Percentiles rank a stretch among this genome's conserved stretches.
These are phyloP conservation scores for Dalbergia oliveri DNA, from an alignment of 306 rosid genomes.

Conservation along the genomic window DNA sequence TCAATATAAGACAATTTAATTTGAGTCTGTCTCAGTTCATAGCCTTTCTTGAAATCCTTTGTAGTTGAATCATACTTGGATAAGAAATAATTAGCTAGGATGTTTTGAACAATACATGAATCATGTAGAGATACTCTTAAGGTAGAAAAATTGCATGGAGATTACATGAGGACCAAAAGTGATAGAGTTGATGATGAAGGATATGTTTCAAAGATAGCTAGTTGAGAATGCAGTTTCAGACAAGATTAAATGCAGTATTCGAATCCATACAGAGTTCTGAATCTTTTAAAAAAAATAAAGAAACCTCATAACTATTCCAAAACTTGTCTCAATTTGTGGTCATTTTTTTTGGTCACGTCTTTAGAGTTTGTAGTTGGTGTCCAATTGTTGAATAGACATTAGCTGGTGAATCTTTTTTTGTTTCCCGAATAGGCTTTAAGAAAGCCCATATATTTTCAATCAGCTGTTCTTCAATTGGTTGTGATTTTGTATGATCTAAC, in stretches of 20 bases:
- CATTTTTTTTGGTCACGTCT: not conserved
- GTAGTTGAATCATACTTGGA: constrained; percentile 20
- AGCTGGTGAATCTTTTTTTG: not conserved
- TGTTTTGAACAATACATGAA: constrained; percentile 31
- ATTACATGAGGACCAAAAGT: constrained; percentile 27
- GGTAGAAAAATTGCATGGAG: constrained; percentile 15
- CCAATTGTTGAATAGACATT: constrained; percentile 18
- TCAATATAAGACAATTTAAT: constrained; percentile 24
- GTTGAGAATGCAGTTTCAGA: constrained; percentile 8
- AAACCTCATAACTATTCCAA: not conserved
- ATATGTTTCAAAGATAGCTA: too few species aligned
- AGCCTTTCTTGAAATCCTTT: constrained; percentile 17
- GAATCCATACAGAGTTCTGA: too few species aligned
- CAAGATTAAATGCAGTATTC: too few species aligned
- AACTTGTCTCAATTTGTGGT: not conserved
- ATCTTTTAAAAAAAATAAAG: not conserved
- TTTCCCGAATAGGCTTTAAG: constrained; percentile 9
- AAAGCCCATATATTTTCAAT: not conserved
- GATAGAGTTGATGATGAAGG: constrained; percentile 20
- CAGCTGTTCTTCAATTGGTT: constrained; percentile 4
- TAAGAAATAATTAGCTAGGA: constrained; percentile 35
- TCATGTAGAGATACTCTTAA: constrained; percentile 23
- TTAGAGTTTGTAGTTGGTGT: not conserved
- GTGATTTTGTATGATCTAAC: not conserved
- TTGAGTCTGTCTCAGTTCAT: constrained; percentile 22